Conservation (phyloP, 148 eudicot genomes). For the Dysphania ambrosioides region DNA sequence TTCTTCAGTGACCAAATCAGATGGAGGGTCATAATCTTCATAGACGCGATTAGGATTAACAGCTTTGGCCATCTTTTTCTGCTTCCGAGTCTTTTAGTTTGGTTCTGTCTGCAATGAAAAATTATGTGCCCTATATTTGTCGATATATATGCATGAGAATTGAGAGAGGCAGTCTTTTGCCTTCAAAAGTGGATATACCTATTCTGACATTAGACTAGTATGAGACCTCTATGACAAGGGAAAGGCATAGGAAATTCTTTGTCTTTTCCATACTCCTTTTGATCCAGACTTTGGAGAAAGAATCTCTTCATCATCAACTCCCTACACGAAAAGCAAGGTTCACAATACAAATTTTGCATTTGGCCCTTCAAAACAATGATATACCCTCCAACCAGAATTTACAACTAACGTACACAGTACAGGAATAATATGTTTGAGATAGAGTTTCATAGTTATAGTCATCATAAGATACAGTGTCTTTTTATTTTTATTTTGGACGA, state of each 20-base stretch:
- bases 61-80: conserved; percentile 12
- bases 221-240: conserved; percentile 29
- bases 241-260: conserved; percentile 31
- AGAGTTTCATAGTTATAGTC: too few species aligned
- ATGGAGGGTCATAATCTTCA: conserved; percentile 46
- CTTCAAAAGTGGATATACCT: conserved; percentile 30
- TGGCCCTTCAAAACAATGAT: neutral
- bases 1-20: conserved; percentile 39
- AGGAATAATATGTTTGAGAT: too few species aligned
- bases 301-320: conserved; percentile 19
- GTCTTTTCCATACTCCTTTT: conserved; percentile 22
- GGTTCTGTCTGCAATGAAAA: conserved; percentile 16
- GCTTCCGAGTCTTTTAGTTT: conserved; percentile 14
- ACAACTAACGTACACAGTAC: too few species aligned
- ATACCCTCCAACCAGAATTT: neutral
- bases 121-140: conserved; percentile 1
- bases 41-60: conserved; percentile 29
- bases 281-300: conserved; percentile 13
- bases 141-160: conserved; percentile 14
- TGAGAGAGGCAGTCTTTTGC: neutral
- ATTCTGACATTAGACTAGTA: conserved; percentile 14
- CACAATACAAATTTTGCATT: neutral
- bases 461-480: too few species aligned
- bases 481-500: too few species aligned
- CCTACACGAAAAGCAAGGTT: conserved; percentile 10